Evolutionary conservation across 2,329 filamentous ascomycete species (phyloP).

Genomic region (Aspergillus japonicus): DNA sequence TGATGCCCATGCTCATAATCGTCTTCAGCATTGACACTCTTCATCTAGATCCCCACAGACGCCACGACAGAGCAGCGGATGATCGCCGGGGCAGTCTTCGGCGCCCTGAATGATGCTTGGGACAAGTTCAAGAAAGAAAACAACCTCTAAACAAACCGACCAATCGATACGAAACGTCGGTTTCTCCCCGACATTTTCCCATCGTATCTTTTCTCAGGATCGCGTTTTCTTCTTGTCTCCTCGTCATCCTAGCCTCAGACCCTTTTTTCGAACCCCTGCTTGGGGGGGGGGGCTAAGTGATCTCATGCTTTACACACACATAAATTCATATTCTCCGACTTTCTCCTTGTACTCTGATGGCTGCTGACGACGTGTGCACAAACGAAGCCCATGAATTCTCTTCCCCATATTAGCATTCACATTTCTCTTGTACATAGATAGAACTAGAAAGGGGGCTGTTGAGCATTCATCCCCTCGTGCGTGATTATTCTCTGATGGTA

Average conservation of each 20-base stretch:
- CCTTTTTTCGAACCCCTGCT: background rate
- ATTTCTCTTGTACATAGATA: conserved; percentile 4
- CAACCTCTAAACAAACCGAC: conserved; percentile 42
- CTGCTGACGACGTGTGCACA: background rate
- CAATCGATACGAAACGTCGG: background rate
- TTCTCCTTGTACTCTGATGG: background rate
- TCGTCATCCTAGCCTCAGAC: background rate
- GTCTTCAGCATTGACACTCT: background rate
- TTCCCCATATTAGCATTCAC: background rate
- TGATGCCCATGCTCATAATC: background rate
- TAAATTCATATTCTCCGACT: background rate
- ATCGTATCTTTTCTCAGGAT: background rate
- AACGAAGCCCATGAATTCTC: background rate
- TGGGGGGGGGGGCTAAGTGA: too few relatives aligned
- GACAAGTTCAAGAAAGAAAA: conserved; percentile 67
- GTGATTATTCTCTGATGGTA: background rate
- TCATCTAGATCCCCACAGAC: conserved; percentile 56
- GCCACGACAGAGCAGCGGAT: conserved; percentile 68
- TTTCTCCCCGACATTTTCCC: too few relatives aligned
- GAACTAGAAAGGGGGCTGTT: background rate
- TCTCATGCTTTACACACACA: background rate
- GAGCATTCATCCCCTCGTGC: background rate
- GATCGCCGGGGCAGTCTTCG: conserved; percentile 65
- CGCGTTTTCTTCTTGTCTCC: background rate
- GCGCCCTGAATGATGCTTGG: conserved; percentile 66